Evolutionary conservation across 2,329 filamentous ascomycete species (phyloP), one percentile per base, ranked within the genome.

Genomic region (Trichoderma sp.): DNA sequence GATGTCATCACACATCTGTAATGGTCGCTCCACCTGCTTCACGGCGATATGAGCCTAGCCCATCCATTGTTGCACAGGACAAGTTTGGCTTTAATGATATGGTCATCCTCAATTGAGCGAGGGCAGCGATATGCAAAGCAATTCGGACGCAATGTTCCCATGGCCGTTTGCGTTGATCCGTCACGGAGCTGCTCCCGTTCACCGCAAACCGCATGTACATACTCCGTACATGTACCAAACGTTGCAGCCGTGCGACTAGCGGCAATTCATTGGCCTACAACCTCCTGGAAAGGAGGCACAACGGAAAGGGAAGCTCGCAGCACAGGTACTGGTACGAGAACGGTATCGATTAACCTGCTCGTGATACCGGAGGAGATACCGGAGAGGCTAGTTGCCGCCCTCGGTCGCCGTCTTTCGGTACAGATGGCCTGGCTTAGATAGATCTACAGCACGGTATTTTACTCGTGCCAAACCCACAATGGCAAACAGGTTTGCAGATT

Each of bases 401-500:
- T 23, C 20, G 28, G 20, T 53, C 43, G 39, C 57, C 39, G 17
- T 36, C 17, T 62, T 28, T 62, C 39, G 55, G 55, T 53, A 34
- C 39, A 23, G 20, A 12, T 53, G 20, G 47, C 20, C 47, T 50
- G 43, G 43, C 47, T 23, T 20, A 23, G 20, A 23, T 23, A 23
- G 47, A 53, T 63, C 39, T 62, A 26, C 57, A 34, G 13, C 23
- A 34, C 28, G n/a, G 28, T 17, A 58, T 28, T 12, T 9, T 59
- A n/a, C 15, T 11, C 20, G 4, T 47, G 23, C 23, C 20, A 23
- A 39, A 34, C 32, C 64, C 32, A 43, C 55, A 59, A 47, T 47
- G 65, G 65, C 65, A 68, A 68, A 58, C 65, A 39, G 65, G 64
- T 67, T 67, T 58, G 30, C 64, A 58, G 47, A 26, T 30, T 58